Evolutionary conservation across 345 rosid genomes (phyloP), one percentile per base, ranked within the genome.

Genomic region (Gossypium raimondii): DNA sequence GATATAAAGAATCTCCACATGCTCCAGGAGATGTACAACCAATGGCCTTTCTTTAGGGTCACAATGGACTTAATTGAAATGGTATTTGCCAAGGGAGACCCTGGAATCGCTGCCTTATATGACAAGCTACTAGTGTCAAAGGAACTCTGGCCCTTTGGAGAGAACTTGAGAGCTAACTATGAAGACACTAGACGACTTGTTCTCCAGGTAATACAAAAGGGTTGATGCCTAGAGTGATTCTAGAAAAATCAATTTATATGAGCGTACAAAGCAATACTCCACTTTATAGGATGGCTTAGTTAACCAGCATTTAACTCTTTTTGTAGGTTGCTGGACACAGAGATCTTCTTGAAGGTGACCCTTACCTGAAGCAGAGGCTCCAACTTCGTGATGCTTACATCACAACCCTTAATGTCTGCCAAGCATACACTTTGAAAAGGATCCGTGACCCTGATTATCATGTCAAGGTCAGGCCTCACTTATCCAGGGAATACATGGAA

Each of bases 21-120:
- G 96, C 97, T 95, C 57, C 94, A 83, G 78, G 96, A 82, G 65
- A 95, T 95, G 98, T 91, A 93, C 90, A 93, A 85, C 62, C 86
- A 81, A 25, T 95, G 99, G 99, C 99, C 99, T 16, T 95, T 95
- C 86, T 95, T 93, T 78, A 85, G 97, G 70, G 97, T 93, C 79
- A 95, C 98, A 56, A 87, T 93, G 72, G 98, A 95, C 75, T 85
- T 93, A 58, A 86, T 95, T 27, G 99, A 95, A 78, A 95, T 95
- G 99, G 99, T 95, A 77, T 93, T 95, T 29, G 98, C 98, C 44
- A 95, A 95, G 85, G 99, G 96, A 71, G 97, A 95, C 85, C 98
- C 98, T 0, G 96, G 92, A 2, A 95, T 95, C 41, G 98, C 99
- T 11, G 93, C 97, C 73, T 79, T 91, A 53, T 90, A 88, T 50